A percentile compares a stretch with the other conserved stretches of the same genome.
Conservation (phyloP, 2,329 filamentous ascomycete genomes). For the Talaromyces albobiverticillius region DNA sequence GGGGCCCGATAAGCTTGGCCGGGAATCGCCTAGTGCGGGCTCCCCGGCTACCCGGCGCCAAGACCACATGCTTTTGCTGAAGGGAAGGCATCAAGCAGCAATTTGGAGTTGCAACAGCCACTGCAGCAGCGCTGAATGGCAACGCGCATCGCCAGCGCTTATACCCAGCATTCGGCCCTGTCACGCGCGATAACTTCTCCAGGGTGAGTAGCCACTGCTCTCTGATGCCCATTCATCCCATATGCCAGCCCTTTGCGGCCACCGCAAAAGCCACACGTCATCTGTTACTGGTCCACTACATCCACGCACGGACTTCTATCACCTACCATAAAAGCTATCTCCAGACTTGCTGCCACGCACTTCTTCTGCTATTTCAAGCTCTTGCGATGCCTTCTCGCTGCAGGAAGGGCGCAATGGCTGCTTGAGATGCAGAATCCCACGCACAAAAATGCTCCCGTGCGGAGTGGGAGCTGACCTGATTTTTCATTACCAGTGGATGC, state of each 20-base stretch:
- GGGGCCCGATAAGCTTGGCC: background rate
- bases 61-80: background rate
- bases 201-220: background rate
- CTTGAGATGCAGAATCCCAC: background rate
- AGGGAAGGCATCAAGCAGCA: background rate
- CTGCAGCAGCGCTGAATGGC: background rate
- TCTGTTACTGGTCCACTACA: conserved; percentile 24
- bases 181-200: too few species aligned
- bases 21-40: conserved; percentile 3
- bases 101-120: background rate
- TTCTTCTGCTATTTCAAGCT: conserved; percentile 21
- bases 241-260: background rate
- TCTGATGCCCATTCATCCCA: background rate
- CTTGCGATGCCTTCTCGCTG: conserved; percentile 12
- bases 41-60: background rate
- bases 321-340: conserved; percentile 17
- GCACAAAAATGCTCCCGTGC: background rate
- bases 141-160: conserved; percentile 5
- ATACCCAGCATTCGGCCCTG: background rate
- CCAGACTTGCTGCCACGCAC: conserved; percentile 41
- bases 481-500: conserved; percentile 1
- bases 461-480: conserved; percentile 10
- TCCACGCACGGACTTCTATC: conserved; percentile 34
- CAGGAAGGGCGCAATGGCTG: background rate
- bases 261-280: background rate